A percentile compares a stretch with the other conserved stretches of the same genome.
Conservation (phyloP, 2,329 filamentous ascomycete species). For the Phialemonium atrogriseum region DNA sequence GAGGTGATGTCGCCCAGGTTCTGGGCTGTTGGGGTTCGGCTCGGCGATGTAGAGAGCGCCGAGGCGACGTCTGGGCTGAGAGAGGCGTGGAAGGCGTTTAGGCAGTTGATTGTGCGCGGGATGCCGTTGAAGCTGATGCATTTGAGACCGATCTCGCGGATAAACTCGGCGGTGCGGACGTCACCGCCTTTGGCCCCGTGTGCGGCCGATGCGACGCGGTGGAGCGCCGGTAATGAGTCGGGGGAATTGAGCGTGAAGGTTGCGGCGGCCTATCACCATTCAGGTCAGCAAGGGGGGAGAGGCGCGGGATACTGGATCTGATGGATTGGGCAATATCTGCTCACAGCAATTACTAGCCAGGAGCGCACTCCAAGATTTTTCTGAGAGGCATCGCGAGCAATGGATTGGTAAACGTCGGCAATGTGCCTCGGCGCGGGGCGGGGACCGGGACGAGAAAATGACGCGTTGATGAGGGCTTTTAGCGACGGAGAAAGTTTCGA, state of each 20-base stretch:
- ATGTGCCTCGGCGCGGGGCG: constrained; percentile 57
- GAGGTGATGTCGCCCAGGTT: constrained; percentile 46
- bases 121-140: constrained; percentile 78
- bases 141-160: constrained; percentile 68
- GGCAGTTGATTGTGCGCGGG: constrained; percentile 74
- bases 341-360: constrained; percentile 56
- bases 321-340: not conserved
- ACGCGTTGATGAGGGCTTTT: constrained; percentile 66
- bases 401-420: constrained; percentile 52
- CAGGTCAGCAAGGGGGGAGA: constrained; percentile 26
- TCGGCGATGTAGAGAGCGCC: constrained; percentile 46
- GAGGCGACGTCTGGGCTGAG: constrained; percentile 49
- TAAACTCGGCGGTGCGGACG: constrained; percentile 64
- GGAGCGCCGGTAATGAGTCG: constrained; percentile 59
- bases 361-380: constrained; percentile 54
- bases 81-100: constrained; percentile 59
- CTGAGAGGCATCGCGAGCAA: constrained; percentile 54
- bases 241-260: constrained; percentile 85
- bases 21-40: constrained; percentile 39
- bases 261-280: constrained; percentile 54
- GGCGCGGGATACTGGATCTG: not conserved
- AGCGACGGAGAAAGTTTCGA: constrained; percentile 64
- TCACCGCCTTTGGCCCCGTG: constrained; percentile 32
- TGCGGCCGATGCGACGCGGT: constrained; percentile 36
- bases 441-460: constrained; percentile 57